Percentiles rank a stretch among this genome's conserved stretches.
These are phyloP conservation scores for Chaetomiaceae sp. DNA, from an alignment of 2,329 filamentous ascomycete genomes.

Conservation along the genomic window DNA sequence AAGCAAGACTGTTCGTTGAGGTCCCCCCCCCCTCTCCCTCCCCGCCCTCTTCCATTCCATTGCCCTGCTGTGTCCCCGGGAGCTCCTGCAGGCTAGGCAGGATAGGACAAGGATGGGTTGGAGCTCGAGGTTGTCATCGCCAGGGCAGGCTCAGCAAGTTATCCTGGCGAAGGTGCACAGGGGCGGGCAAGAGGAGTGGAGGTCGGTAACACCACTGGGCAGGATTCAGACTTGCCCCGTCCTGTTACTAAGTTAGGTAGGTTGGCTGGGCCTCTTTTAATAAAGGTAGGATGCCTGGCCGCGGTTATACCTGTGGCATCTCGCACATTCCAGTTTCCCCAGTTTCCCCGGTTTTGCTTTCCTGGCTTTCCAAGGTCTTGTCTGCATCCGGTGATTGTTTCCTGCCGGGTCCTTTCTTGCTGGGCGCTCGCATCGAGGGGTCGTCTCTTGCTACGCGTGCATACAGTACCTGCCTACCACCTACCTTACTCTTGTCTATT, in stretches of 20 bases:
- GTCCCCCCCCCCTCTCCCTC: too few species aligned
- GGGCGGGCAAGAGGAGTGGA: neutral
- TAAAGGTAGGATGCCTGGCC: neutral
- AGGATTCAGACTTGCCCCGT: conserved; percentile 10
- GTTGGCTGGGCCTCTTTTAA: conserved; percentile 1
- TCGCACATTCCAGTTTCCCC: neutral
- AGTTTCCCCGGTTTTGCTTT: too few species aligned
- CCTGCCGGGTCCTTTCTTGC: too few species aligned
- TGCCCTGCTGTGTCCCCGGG: neutral
- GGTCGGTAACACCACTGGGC: neutral
- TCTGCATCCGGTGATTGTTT: neutral
- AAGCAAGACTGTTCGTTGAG: neutral
- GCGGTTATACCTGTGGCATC: neutral
- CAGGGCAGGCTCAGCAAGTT: too few species aligned
- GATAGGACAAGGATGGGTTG: neutral
- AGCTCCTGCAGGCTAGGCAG: neutral
- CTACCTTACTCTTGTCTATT: too few species aligned
- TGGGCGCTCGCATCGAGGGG: too few species aligned
- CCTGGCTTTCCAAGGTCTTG: neutral
- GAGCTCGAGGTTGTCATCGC: neutral
- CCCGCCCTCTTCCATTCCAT: too few species aligned
- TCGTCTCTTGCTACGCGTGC: too few species aligned
- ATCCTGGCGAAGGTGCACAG: too few species aligned
- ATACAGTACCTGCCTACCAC: too few species aligned
- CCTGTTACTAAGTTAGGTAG: conserved; percentile 12